phyloP scores from a whole-genome alignment of 1,284 basidiomycete genomes.

The Coniferiporia weirii region DNA sequence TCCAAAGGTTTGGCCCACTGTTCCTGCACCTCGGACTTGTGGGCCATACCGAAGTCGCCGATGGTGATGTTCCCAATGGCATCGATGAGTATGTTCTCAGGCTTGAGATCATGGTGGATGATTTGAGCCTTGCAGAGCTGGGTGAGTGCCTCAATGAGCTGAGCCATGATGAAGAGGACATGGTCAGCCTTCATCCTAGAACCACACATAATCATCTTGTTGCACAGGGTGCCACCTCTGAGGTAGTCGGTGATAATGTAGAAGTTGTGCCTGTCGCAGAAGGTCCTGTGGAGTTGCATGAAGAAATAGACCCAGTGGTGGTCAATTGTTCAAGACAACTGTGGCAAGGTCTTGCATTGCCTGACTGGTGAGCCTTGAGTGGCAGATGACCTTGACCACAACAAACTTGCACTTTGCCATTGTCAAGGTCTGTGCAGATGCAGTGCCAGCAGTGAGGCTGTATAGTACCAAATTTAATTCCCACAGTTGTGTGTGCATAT shows the following conservation, averaged over 20 bases:
- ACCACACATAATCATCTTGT: neutral
- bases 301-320: conserved; percentile 3
- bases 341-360: conserved; percentile 1
- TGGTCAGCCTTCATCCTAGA: neutral
- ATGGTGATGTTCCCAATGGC: conserved; percentile 47
- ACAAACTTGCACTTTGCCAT: neutral
- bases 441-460: too few species aligned
- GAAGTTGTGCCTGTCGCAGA: conserved; percentile 13
- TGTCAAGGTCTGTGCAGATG: too few species aligned
- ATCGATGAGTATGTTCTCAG: conserved; percentile 57
- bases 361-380: conserved; percentile 5
- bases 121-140: conserved; percentile 34
- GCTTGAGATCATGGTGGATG: conserved; percentile 63
- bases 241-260: conserved; percentile 14
- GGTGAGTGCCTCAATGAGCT: conserved; percentile 3
- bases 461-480: too few species aligned
- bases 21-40: neutral
- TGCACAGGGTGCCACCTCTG: conserved; percentile 4
- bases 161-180: too few species aligned
- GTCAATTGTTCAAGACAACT: conserved; percentile 6
- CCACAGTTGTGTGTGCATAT: too few species aligned
- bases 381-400: conserved; percentile 12
- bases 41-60: conserved; percentile 59
- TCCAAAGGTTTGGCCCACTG: neutral
- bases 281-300: conserved; percentile 6